A percentile compares a stretch with the other conserved stretches of the same genome.
Evolutionary conservation across 2,329 filamentous ascomycete species (phyloP).

Genomic region (Aspergillus aculeatinus): DNA sequence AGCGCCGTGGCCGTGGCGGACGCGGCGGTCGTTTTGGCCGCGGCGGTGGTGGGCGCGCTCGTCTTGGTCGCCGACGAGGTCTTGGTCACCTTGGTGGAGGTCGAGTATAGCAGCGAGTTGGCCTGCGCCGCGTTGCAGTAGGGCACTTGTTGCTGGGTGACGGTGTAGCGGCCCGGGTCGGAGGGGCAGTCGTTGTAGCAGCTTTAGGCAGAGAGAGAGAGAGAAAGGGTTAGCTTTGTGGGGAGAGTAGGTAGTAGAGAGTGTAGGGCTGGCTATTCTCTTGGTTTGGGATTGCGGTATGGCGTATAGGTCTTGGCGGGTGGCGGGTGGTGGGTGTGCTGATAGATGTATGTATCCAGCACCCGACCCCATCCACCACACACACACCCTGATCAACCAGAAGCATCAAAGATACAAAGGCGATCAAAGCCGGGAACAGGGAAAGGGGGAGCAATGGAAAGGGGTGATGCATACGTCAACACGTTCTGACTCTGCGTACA

Average conservation of each 20-base stretch:
- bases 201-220: slow-evolving; percentile 24
- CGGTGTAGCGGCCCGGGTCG: slow-evolving; percentile 39
- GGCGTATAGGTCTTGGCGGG: too few relatives aligned
- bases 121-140: slow-evolving; percentile 47
- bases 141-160: slow-evolving; percentile 32
- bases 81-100: slow-evolving; percentile 6
- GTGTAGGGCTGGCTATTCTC: not conserved
- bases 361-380: too few relatives aligned
- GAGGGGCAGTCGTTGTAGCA: slow-evolving; percentile 66
- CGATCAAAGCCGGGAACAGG: not conserved
- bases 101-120: slow-evolving; percentile 24
- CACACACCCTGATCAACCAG: too few relatives aligned
- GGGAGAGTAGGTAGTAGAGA: too few relatives aligned
- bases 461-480: slow-evolving; percentile 6
- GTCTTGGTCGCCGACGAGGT: slow-evolving; percentile 19
- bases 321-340: too few relatives aligned
- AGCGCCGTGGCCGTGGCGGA: slow-evolving; percentile 2
- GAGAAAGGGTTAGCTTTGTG: too few relatives aligned
- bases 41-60: slow-evolving; percentile 18
- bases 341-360: too few relatives aligned
- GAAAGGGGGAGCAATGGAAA: not conserved
- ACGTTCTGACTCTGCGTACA: slow-evolving; percentile 17
- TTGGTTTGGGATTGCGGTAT: too few relatives aligned
- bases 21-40: not conserved
- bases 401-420: not conserved